These are phyloP conservation scores for Dimocarpus longan DNA, from an alignment of 345 rosid species.

Conservation along the genomic window DNA sequence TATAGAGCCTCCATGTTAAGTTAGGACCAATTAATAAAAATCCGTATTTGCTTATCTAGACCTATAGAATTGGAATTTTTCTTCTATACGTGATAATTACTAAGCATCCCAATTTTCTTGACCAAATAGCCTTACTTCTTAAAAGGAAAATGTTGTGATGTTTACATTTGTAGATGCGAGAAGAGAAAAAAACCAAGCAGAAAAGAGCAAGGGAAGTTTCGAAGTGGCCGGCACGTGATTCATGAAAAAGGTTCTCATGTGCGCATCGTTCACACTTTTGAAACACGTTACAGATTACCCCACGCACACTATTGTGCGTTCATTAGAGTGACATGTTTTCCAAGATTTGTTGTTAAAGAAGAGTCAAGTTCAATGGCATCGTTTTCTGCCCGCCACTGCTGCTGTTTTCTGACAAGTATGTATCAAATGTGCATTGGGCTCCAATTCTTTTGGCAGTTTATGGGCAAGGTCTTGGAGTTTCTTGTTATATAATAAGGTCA, in stretches of 20 bases:
- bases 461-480: conserved; percentile 6
- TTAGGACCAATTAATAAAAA: not conserved
- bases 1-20: not conserved
- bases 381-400: not conserved
- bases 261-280: too few relatives aligned
- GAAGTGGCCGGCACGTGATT: conserved; percentile 35
- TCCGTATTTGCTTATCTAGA: not conserved
- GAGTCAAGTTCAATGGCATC: conserved; percentile 3
- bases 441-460: not conserved
- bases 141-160: not conserved
- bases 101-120: too few relatives aligned
- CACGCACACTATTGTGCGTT: too few relatives aligned
- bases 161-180: not conserved
- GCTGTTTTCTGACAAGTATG: not conserved
- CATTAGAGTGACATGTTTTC: not conserved
- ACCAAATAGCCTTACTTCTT: too few relatives aligned
- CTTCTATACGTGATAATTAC: too few relatives aligned
- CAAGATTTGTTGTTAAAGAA: not conserved
- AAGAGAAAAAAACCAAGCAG: conserved; percentile 28
- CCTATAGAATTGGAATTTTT: too few relatives aligned
- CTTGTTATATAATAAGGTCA: too few relatives aligned
- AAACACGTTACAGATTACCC: too few relatives aligned
- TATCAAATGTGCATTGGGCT: too few relatives aligned
- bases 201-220: conserved; percentile 21
- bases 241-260: too few relatives aligned